Evolutionary conservation across 2,329 filamentous ascomycete species (phyloP).

Genomic region (Orbilia javanica): DNA sequence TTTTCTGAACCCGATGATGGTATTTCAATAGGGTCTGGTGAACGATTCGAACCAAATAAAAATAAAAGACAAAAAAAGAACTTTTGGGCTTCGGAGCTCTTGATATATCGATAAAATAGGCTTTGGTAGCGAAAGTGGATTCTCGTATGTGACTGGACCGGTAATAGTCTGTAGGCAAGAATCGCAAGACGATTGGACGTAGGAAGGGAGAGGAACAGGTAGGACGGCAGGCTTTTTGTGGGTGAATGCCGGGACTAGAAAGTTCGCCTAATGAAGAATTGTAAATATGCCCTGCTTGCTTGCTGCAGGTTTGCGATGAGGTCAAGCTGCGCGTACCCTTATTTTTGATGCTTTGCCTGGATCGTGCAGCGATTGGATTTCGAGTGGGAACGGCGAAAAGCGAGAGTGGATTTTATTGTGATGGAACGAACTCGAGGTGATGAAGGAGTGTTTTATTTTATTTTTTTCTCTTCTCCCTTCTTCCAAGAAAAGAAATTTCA

Average conservation of each 20-base stretch:
- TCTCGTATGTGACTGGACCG: conserved; percentile 42
- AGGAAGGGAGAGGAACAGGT: neutral
- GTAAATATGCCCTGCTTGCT: conserved; percentile 22
- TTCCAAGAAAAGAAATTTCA: conserved; percentile 15
- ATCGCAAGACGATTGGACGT: conserved; percentile 40
- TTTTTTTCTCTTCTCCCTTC: neutral
- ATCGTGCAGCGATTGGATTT: conserved; percentile 37
- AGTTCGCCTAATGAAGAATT: conserved; percentile 35
- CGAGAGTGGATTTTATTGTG: conserved; percentile 24
- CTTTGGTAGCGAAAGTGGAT: conserved; percentile 33
- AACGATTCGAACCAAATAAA: conserved; percentile 7
- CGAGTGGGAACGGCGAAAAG: conserved; percentile 11
- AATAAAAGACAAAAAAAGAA: conserved; percentile 26
- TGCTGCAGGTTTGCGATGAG: conserved; percentile 44
- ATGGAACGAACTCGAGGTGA: conserved; percentile 10
- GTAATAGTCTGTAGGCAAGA: conserved; percentile 8
- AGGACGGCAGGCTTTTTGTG: conserved; percentile 30
- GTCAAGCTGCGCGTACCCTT: conserved; percentile 49
- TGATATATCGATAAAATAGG: conserved; percentile 21
- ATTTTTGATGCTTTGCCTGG: conserved; percentile 30
- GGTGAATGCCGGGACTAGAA: conserved; percentile 36
- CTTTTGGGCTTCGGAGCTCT: conserved; percentile 42
- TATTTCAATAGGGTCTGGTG: neutral
- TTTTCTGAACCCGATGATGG: conserved; percentile 32
- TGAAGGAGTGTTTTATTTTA: neutral